These are phyloP conservation scores for Malus hybrid DNA, from an alignment of 331 rosid genomes.

Conservation along the genomic window DNA sequence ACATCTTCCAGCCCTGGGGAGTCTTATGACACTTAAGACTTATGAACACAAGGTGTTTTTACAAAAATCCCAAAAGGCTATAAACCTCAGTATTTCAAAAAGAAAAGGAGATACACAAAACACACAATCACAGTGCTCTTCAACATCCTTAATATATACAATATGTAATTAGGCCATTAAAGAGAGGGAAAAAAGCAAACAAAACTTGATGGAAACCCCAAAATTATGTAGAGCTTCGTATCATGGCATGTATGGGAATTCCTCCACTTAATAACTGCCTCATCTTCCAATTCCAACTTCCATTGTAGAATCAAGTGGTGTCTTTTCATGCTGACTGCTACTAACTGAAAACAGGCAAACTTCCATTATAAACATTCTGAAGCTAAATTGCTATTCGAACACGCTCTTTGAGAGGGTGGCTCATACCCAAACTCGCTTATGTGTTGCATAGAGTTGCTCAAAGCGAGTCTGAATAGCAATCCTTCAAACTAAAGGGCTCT, in stretches of 20 bases:
- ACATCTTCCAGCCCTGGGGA: constrained; percentile 2
- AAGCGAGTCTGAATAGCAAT: too few relatives aligned
- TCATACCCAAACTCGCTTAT: too few relatives aligned
- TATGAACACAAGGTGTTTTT: too few relatives aligned
- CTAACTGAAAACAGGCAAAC: constrained; percentile 14
- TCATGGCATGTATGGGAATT: neutral
- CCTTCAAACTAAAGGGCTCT: neutral
- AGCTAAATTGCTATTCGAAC: neutral
- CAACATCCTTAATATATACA: constrained; percentile 7
- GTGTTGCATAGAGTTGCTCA: too few relatives aligned
- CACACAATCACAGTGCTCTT: neutral
- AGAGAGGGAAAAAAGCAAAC: neutral
- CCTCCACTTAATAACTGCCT: neutral
- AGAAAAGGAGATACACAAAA: neutral
- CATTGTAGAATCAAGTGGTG: constrained; percentile 12
- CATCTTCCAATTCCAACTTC: constrained; percentile 1
- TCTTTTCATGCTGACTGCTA: constrained; percentile 15
- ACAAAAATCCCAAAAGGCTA: neutral
- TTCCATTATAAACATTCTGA: neutral
- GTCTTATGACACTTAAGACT: neutral
- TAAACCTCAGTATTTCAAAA: neutral
- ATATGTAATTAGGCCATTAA: neutral
- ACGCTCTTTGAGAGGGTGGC: too few relatives aligned
- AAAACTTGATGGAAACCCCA: neutral
- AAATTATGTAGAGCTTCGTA: constrained; percentile 2